phyloP scores from a whole-genome alignment of 2,329 filamentous ascomycete genomes.

The Colletotrichum falcatum region DNA sequence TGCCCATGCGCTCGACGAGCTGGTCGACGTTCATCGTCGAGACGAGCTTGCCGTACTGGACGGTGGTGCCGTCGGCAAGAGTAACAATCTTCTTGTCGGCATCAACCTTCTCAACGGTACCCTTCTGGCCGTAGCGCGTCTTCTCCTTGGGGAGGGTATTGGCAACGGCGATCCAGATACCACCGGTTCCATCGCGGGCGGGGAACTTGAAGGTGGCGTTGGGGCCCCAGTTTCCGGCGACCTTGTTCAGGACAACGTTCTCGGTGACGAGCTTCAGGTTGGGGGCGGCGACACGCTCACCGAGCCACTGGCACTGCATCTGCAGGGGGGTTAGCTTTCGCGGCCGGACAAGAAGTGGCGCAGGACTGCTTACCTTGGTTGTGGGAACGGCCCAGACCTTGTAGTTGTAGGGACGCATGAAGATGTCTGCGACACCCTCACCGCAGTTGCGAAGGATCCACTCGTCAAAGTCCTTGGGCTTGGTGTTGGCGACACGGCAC shows the following conservation, averaged over 20 bases:
- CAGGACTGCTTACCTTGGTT: slow-evolving; percentile 78
- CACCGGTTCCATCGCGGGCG: slow-evolving; percentile 92
- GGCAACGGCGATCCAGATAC: slow-evolving; percentile 98
- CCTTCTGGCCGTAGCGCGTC: slow-evolving; percentile 87
- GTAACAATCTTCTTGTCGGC: slow-evolving; percentile 86
- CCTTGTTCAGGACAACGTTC: slow-evolving; percentile 96
- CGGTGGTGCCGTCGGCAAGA: slow-evolving; percentile 84
- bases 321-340: slow-evolving; percentile 51
- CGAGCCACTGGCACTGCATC: slow-evolving; percentile 99
- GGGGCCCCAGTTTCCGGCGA: slow-evolving; percentile 96
- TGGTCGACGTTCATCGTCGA: slow-evolving; percentile 97
- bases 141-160: slow-evolving; percentile 94
- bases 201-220: slow-evolving; percentile 99
- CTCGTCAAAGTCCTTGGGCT: slow-evolving; percentile 97
- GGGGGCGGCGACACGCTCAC: slow-evolving; percentile 96
- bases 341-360: too few species aligned
- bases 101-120: slow-evolving; percentile 87
- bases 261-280: slow-evolving; percentile 93
- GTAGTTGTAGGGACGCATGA: slow-evolving; percentile 99
- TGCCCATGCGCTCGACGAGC: slow-evolving; percentile 87
- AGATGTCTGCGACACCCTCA: slow-evolving; percentile 88
- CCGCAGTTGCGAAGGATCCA: slow-evolving; percentile 97
- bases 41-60: slow-evolving; percentile 92
- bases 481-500: slow-evolving; percentile 85
- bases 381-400: slow-evolving; percentile 99